A percentile compares a stretch with the other conserved stretches of the same genome.
phyloP scores from a whole-genome alignment of 352 stramenopile genomes.

The Phytophthora brassicae region DNA sequence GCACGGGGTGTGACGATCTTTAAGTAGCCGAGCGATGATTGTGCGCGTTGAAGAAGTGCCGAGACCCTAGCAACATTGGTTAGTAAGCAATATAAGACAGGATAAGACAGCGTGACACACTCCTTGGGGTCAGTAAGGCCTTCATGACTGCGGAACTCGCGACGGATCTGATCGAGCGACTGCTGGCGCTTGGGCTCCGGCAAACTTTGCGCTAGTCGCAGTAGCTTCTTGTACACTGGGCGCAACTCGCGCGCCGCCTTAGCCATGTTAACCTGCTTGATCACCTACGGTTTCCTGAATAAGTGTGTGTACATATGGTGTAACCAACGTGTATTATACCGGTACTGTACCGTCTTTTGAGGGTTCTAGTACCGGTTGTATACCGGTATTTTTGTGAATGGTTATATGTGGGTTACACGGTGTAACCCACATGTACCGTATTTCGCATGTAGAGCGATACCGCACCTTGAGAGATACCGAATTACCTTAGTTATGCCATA shows the following conservation, averaged over 20 bases:
- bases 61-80: conserved; percentile 46
- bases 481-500: too few relatives aligned
- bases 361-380: too few relatives aligned
- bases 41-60: conserved; percentile 68
- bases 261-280: too few relatives aligned
- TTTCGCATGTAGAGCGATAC: too few relatives aligned
- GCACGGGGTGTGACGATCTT: conserved; percentile 84
- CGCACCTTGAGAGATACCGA: too few relatives aligned
- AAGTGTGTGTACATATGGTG: not conserved
- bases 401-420: too few relatives aligned
- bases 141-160: conserved; percentile 68
- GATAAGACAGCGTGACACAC: conserved; percentile 37
- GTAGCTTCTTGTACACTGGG: conserved; percentile 86
- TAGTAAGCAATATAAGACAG: not conserved
- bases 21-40: conserved; percentile 81
- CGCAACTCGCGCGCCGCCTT: conserved; percentile 43
- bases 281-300: too few relatives aligned
- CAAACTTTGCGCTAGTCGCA: conserved; percentile 75
- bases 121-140: conserved; percentile 64
- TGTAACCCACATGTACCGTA: too few relatives aligned
- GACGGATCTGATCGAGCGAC: conserved; percentile 73
- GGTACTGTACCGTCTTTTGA: too few relatives aligned
- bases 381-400: too few relatives aligned
- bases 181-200: conserved; percentile 63
- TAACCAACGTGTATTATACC: too few relatives aligned